Conservation (phyloP, 306 rosid species). For the Rosa chinensis region DNA sequence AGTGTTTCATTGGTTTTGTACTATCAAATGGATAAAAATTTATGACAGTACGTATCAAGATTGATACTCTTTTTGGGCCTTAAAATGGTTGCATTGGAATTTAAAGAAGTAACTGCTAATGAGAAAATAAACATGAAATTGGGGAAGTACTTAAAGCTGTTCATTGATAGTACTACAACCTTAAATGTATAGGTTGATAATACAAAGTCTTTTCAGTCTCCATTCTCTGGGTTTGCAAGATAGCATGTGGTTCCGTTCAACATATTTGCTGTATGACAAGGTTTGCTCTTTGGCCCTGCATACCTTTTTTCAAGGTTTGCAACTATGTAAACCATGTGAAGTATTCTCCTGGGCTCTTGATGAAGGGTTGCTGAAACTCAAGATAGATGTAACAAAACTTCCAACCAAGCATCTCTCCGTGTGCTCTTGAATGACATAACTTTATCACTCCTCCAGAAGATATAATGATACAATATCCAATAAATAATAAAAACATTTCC, state of each 20-base stretch:
- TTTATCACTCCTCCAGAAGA: not conserved
- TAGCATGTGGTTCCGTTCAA: not conserved
- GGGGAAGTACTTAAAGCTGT: not conserved
- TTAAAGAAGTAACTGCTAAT: not conserved
- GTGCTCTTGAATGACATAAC: not conserved
- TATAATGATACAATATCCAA: not conserved
- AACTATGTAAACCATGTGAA: not conserved
- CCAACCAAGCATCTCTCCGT: not conserved
- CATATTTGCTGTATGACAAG: not conserved
- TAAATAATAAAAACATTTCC: not conserved
- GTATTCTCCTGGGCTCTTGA: not conserved
- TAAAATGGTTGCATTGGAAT: not conserved
- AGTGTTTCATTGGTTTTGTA: not conserved
- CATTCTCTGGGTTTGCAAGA: not conserved
- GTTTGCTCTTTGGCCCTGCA: not conserved
- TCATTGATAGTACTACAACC: not conserved
- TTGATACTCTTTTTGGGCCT: not conserved
- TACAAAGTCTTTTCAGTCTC: constrained; percentile 7
- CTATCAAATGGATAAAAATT: no score
- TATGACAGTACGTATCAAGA: not conserved
- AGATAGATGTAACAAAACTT: not conserved
- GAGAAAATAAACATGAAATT: not conserved
- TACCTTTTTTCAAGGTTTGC: not conserved
- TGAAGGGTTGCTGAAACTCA: not conserved
- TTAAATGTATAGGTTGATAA: not conserved